Evolutionary conservation across 2,329 filamentous ascomycete species (phyloP).

Genomic region (Curvularia spicifera): DNA sequence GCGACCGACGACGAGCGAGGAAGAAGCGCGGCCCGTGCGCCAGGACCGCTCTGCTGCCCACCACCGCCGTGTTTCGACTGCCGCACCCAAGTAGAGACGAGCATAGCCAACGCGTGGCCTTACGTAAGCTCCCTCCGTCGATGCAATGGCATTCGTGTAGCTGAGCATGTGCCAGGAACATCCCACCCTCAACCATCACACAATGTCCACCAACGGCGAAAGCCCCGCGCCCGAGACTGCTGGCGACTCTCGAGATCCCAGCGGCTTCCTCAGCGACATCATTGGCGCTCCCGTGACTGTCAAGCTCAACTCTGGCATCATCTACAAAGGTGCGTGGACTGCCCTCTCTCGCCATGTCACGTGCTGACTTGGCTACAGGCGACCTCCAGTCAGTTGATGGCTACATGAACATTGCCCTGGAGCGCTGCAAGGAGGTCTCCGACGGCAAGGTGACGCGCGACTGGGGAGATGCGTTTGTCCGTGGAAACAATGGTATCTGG

Average conservation of each 20-base stretch:
- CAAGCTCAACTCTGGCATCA: conserved; percentile 97
- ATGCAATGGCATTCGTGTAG: neutral
- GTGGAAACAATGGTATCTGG: conserved; percentile 85
- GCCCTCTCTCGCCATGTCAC: conserved; percentile 2
- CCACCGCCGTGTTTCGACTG: too few species aligned
- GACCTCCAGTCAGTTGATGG: conserved; percentile 97
- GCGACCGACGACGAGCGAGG: conserved; percentile 14
- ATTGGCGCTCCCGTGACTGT: conserved; percentile 93
- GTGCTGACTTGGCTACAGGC: conserved; percentile 60
- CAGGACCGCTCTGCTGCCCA: too few species aligned
- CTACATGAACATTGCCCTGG: conserved; percentile 99
- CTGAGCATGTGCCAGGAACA: conserved; percentile 2
- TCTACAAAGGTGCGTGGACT: conserved; percentile 80
- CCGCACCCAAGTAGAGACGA: too few species aligned
- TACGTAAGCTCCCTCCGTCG: neutral
- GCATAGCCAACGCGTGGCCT: too few species aligned
- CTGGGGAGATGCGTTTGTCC: conserved; percentile 93
- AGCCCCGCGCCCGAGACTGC: conserved; percentile 59
- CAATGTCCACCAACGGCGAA: conserved; percentile 68
- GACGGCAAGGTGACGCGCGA: conserved; percentile 80
- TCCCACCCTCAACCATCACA: conserved; percentile 11
- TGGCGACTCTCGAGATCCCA: conserved; percentile 85
- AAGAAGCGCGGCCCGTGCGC: conserved; percentile 30
- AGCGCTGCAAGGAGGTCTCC: conserved; percentile 92
- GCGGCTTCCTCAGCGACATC: conserved; percentile 90